Percentiles rank a stretch among this genome's conserved stretches.
Evolutionary conservation across 208 protist genomes (phyloP).

Genomic region (Trypanosoma conorhini): DNA sequence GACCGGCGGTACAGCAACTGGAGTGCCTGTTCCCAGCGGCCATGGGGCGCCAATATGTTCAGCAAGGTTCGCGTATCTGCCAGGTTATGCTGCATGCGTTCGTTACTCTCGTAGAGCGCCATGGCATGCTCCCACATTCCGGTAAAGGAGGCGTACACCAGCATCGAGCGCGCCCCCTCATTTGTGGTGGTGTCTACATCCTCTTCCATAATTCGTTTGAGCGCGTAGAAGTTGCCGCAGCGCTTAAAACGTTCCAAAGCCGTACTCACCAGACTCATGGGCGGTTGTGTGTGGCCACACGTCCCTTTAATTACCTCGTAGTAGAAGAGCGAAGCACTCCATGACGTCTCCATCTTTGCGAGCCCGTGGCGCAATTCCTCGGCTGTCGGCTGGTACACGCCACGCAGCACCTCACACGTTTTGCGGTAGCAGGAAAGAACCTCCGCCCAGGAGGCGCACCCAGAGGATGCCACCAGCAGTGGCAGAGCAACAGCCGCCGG

Average conservation of each 20-base stretch:
- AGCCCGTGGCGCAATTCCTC: constrained; percentile 70
- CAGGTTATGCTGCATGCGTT: constrained; percentile 28
- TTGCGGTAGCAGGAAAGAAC: constrained; percentile 55
- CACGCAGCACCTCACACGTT: constrained; percentile 41
- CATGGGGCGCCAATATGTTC: constrained; percentile 38
- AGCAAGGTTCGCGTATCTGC: constrained; percentile 50
- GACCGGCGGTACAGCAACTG: constrained; percentile 26
- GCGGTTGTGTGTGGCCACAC: constrained; percentile 32
- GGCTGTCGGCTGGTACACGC: constrained; percentile 60
- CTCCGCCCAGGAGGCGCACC: constrained; percentile 60
- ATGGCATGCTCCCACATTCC: constrained; percentile 81
- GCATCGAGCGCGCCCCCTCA: constrained; percentile 48
- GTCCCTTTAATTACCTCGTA: constrained; percentile 65
- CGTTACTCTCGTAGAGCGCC: constrained; percentile 36
- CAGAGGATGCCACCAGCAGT: constrained; percentile 61
- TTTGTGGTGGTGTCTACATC: constrained; percentile 59
- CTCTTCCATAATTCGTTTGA: constrained; percentile 74
- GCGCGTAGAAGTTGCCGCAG: constrained; percentile 39
- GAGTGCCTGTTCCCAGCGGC: constrained; percentile 53
- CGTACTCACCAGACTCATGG: constrained; percentile 39
- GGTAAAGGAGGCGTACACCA: constrained; percentile 61
- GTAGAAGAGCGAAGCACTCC: constrained; percentile 77
- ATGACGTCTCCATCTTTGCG: constrained; percentile 58
- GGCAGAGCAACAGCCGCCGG: constrained; percentile 30
- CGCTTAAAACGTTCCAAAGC: constrained; percentile 57